Conservation (phyloP, 2,329 filamentous ascomycete species). For the Uncinocarpus reesii region DNA sequence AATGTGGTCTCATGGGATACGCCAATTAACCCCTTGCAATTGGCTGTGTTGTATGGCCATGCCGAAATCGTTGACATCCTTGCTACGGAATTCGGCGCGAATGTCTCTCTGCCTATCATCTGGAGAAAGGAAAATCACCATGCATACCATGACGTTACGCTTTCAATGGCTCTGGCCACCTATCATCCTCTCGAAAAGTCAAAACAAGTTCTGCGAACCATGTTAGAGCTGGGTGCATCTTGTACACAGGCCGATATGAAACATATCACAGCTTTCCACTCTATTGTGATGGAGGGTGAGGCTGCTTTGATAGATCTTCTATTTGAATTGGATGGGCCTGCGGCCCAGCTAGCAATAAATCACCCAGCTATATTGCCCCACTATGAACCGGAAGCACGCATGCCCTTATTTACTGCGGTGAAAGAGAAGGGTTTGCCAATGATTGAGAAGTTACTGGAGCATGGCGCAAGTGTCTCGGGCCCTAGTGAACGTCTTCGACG, state of each 20-base stretch:
- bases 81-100: slow-evolving; percentile 63
- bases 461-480: slow-evolving; percentile 50
- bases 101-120: slow-evolving; percentile 39
- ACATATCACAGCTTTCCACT: slow-evolving; percentile 55
- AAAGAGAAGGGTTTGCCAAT: slow-evolving; percentile 40
- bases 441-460: slow-evolving; percentile 50
- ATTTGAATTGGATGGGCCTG: slow-evolving; percentile 12
- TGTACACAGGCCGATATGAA: slow-evolving; percentile 58
- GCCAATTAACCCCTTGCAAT: slow-evolving; percentile 62
- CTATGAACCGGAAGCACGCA: neutral
- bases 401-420: slow-evolving; percentile 10
- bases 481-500: slow-evolving; percentile 37
- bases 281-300: slow-evolving; percentile 44
- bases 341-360: slow-evolving; percentile 11
- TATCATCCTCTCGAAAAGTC: slow-evolving; percentile 4
- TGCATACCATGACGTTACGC: neutral
- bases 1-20: slow-evolving; percentile 70
- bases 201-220: neutral
- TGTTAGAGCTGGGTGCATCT: slow-evolving; percentile 50
- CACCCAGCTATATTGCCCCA: slow-evolving; percentile 2
- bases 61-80: slow-evolving; percentile 58
- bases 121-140: slow-evolving; percentile 43
- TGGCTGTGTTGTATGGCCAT: slow-evolving; percentile 66
- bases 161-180: slow-evolving; percentile 9
- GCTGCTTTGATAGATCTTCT: slow-evolving; percentile 10